Evolutionary conservation across 805 yeast genomes (phyloP), one percentile per base, ranked within the genome.

Genomic region (Metschnikowia similis): DNA sequence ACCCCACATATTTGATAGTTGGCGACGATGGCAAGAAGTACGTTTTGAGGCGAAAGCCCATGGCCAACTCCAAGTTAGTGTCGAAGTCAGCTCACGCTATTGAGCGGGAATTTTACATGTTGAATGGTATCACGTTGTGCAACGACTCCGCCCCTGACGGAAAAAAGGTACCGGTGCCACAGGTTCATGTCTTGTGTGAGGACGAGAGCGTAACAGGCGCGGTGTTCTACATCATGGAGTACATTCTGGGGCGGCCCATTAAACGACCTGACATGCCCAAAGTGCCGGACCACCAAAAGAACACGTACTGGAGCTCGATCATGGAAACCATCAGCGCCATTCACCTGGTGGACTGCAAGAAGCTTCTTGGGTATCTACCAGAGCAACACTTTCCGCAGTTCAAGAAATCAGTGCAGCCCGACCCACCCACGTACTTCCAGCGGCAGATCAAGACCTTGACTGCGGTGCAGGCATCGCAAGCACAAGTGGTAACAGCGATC

Each of bases 211-310:
- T 79, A 10, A 64, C 80, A 36, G 86, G 84, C 5, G 72, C 74
- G 28, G 83, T 78, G 4, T 82, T 82, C 58, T 82, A 82, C 56
- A 58, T 82, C 11, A 82, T 83, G 85, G 80, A 81, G 58, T 82
- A 76, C 56, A 70, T 82, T 9, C 69, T 76, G 34, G 87, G 87
- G 1, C 66, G 78, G 13, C 79, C 75, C 51, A 79, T 82, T 62
- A 83, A 78, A 51, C 74, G 74, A 48, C 83, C 85, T 0, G 69
- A 70, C 1, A 66, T 82, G 68, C 66, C 71, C 2, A 71, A 69
- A 0, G 49, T 74, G 1, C 51, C 67, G 1, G 56, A 49, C 0
- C 36, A 42, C 0, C 67, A 66, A 42, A 66, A 64, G 39, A 42
- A 48, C 0, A 48, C 50, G 28, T 66, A 73, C 47, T 81, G 85